Percentiles rank a stretch among this genome's conserved stretches.
Conservation (phyloP, 2,329 filamentous ascomycete genomes). For the Fonsecaea erecta region DNA sequence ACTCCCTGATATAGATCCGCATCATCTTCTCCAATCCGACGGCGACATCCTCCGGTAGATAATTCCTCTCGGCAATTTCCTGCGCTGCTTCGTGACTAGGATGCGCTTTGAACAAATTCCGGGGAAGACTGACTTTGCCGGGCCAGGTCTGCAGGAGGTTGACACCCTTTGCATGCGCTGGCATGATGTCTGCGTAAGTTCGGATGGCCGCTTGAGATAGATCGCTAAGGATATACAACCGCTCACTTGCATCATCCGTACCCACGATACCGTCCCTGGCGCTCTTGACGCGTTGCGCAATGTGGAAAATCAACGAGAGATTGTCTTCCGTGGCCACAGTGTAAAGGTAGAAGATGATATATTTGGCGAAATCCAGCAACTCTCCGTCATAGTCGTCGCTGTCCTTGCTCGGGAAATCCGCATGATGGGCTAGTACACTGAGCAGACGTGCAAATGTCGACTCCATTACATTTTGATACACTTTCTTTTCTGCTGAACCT, state of each 20-base stretch:
- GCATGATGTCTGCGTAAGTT: conserved; percentile 82
- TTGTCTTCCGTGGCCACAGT: conserved; percentile 85
- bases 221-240: conserved; percentile 84
- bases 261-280: conserved; percentile 76
- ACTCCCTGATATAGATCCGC: conserved; percentile 67
- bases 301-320: conserved; percentile 84
- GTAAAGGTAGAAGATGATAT: conserved; percentile 86
- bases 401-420: conserved; percentile 68
- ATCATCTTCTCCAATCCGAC: conserved; percentile 79
- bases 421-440: conserved; percentile 89
- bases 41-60: conserved; percentile 75
- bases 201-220: conserved; percentile 81
- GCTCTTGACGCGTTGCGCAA: conserved; percentile 91
- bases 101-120: conserved; percentile 75
- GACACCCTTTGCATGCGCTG: conserved; percentile 63
- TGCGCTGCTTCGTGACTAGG: conserved; percentile 78
- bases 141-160: conserved; percentile 78
- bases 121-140: conserved; percentile 78
- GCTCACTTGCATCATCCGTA: conserved; percentile 50
- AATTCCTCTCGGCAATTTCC: conserved; percentile 83
- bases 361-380: conserved; percentile 80
- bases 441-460: conserved; percentile 79
- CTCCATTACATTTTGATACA: conserved; percentile 72
- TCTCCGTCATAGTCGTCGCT: conserved; percentile 65
- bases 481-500: conserved; percentile 42